phyloP scores from a whole-genome alignment of 306 rosid genomes.

The Dalbergia cultrata region DNA sequence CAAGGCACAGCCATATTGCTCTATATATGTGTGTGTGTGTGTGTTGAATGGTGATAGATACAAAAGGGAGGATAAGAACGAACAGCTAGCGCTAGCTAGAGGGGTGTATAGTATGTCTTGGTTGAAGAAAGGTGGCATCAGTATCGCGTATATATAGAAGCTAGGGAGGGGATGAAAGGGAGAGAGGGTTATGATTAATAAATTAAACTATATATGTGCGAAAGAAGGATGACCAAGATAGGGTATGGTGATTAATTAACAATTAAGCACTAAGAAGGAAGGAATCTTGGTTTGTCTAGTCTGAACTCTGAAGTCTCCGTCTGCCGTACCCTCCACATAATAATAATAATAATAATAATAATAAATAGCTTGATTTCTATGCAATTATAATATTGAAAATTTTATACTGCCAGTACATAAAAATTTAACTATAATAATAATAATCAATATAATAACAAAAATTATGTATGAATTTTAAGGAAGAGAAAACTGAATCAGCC shows the following conservation, averaged over 20 bases:
- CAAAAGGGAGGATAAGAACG: not conserved
- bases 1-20: slow-evolving; percentile 67
- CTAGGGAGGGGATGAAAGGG: not conserved
- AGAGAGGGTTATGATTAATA: slow-evolving; percentile 4
- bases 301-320: no score
- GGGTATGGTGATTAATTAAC: slow-evolving; percentile 43
- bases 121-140: slow-evolving; percentile 50
- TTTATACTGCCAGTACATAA: no score
- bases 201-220: slow-evolving; percentile 20
- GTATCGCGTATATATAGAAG: slow-evolving; percentile 30
- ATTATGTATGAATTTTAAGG: no score
- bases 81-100: not conserved
- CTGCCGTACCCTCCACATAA: no score
- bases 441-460: no score
- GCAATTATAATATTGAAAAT: no score
- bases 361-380: no score
- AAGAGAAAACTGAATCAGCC: no score
- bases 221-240: slow-evolving; percentile 41
- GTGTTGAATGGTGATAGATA: no score
- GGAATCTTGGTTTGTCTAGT: not conserved
- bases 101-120: slow-evolving; percentile 16
- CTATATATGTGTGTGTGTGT: not conserved
- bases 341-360: no score
- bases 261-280: slow-evolving; percentile 19
- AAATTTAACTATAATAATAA: no score